Conservation (phyloP, 495 filamentous ascomycete genomes). For the Penicillium egyptiacum region DNA sequence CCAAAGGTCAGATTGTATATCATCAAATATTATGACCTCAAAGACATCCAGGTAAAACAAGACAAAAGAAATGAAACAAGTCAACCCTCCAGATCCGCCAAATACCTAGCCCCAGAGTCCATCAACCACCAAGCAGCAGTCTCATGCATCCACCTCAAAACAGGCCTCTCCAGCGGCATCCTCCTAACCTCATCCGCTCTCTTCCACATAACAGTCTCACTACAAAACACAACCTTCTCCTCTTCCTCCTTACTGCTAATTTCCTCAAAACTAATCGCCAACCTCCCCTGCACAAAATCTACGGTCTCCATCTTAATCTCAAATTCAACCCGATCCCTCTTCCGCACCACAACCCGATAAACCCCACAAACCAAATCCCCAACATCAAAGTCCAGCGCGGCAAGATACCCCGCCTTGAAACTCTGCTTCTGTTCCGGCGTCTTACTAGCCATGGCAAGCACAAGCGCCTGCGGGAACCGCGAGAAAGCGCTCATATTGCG, state of each 20-base stretch:
- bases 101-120: slow-evolving; percentile 39
- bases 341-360: slow-evolving; percentile 31
- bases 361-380: slow-evolving; percentile 39
- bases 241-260: slow-evolving; percentile 5
- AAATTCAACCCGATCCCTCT: slow-evolving; percentile 34
- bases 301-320: slow-evolving; percentile 23
- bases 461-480: slow-evolving; percentile 33
- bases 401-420: slow-evolving; percentile 31
- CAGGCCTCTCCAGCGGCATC: slow-evolving; percentile 36
- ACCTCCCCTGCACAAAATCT: slow-evolving; percentile 27
- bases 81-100: slow-evolving; percentile 27
- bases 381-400: slow-evolving; percentile 28
- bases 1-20: too few species aligned
- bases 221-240: slow-evolving; percentile 27
- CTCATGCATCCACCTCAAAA: slow-evolving; percentile 36
- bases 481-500: slow-evolving; percentile 40
- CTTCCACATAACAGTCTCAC: slow-evolving; percentile 41
- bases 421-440: slow-evolving; percentile 19
- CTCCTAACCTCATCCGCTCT: slow-evolving; percentile 16
- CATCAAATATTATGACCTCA: too few species aligned
- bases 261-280: slow-evolving; percentile 26
- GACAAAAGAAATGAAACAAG: background rate
- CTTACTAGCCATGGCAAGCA: slow-evolving; percentile 20
- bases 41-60: background rate
- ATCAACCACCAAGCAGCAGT: slow-evolving; percentile 42